Percentiles rank a stretch among this genome's conserved stretches.
phyloP scores from a whole-genome alignment of 257 asterid genomes.

The Primulina huaijiensis region DNA sequence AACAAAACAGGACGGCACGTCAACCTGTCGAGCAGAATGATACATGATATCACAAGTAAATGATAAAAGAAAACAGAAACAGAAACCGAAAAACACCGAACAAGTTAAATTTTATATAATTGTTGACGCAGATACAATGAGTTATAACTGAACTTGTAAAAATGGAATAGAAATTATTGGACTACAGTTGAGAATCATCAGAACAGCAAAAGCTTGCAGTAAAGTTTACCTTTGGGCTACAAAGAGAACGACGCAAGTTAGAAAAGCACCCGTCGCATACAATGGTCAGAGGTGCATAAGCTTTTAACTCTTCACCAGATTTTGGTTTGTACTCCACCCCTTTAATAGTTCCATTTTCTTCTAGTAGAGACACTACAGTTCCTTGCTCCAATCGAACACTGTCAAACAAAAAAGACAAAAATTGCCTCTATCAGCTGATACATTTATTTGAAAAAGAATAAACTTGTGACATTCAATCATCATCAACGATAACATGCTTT shows the following conservation, averaged over 20 bases:
- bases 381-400: conserved; percentile 39
- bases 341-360: conserved; percentile 37
- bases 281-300: conserved; percentile 38
- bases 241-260: conserved; percentile 42
- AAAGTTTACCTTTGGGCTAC: conserved; percentile 33
- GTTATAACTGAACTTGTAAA: neutral
- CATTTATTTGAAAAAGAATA: neutral
- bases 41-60: neutral
- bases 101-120: neutral
- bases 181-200: neutral
- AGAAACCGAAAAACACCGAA: neutral
- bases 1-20: conserved; percentile 45
- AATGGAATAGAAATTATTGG: neutral
- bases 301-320: conserved; percentile 36
- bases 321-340: conserved; percentile 38
- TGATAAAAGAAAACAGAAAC: neutral
- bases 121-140: neutral
- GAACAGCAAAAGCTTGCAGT: neutral
- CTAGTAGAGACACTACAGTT: conserved; percentile 38
- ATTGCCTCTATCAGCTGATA: neutral
- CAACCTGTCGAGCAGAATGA: conserved; percentile 34
- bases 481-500: neutral
- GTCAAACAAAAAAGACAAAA: conserved; percentile 7
- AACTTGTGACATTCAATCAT: neutral
- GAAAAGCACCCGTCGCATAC: conserved; percentile 48